Evolutionary conservation across 2,329 filamentous ascomycete genomes (phyloP).

Genomic region (Exophiala viscosa): DNA sequence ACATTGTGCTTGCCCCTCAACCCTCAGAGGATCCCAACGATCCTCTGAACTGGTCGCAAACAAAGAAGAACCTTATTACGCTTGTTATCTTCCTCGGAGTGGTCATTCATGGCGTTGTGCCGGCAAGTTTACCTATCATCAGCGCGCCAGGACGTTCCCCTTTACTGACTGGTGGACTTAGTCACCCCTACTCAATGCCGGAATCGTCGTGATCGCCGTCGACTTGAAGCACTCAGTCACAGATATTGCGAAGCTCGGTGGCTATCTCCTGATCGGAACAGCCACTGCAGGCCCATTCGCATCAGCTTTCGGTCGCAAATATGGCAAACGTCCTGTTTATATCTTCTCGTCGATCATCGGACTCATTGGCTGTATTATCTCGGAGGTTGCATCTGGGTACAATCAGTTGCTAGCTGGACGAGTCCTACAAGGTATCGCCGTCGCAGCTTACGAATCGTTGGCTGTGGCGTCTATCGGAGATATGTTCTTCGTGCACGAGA

Average conservation of each 20-base stretch:
- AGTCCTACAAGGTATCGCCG: conserved; percentile 35
- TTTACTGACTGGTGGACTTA: no score
- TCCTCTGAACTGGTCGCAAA: conserved; percentile 27
- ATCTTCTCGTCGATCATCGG: conserved; percentile 25
- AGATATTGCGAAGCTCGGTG: conserved; percentile 21
- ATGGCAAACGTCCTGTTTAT: conserved; percentile 35
- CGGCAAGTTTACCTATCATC: background rate
- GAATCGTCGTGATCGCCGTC: conserved; percentile 20
- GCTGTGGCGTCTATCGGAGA: conserved; percentile 47
- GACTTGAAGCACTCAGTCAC: conserved; percentile 20
- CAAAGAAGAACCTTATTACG: conserved; percentile 23
- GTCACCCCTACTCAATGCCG: conserved; percentile 25
- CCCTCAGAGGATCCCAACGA: conserved; percentile 30
- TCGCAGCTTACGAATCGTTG: conserved; percentile 48
- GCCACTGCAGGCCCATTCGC: conserved; percentile 24
- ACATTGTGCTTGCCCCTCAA: conserved; percentile 24
- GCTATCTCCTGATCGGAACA: conserved; percentile 24
- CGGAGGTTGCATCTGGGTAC: conserved; percentile 20
- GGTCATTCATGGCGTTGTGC: background rate
- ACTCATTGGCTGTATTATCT: conserved; percentile 23
- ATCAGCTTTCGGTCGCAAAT: conserved; percentile 43
- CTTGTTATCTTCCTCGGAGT: conserved; percentile 30
- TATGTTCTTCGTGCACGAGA: conserved; percentile 34
- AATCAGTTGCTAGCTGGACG: conserved; percentile 25
- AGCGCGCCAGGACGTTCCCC: no score